Conservation (phyloP, 2,329 filamentous ascomycete species). For the Metarhizium brunneum region DNA sequence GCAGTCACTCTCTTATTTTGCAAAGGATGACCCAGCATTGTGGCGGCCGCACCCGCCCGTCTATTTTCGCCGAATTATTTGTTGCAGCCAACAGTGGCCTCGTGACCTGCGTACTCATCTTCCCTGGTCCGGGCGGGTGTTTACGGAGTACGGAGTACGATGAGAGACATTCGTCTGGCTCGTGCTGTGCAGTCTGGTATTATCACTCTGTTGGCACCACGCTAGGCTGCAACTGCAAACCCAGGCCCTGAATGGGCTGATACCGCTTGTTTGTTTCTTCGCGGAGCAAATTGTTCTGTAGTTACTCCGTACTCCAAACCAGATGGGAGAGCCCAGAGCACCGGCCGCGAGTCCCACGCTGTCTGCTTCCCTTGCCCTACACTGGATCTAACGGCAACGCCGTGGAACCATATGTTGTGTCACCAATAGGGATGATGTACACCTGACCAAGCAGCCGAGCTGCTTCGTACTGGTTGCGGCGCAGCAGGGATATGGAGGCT, state of each 20-base stretch:
- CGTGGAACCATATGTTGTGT: neutral
- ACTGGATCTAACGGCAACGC: conserved; percentile 1
- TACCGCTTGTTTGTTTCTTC: too few species aligned
- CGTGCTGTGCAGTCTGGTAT: neutral
- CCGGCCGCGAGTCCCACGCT: neutral
- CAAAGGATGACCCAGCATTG: too few species aligned
- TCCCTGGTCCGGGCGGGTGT: neutral
- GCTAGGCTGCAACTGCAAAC: too few species aligned
- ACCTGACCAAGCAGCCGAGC: neutral
- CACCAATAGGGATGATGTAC: neutral
- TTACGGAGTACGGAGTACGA: neutral
- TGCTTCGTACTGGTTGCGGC: neutral
- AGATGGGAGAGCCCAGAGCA: too few species aligned
- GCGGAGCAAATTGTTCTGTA: neutral
- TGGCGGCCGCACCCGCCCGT: too few species aligned
- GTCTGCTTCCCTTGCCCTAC: neutral
- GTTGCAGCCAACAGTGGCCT: neutral
- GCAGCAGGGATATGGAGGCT: neutral
- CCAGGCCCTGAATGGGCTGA: too few species aligned
- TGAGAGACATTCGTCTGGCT: neutral
- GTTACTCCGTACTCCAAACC: neutral
- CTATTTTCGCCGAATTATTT: neutral
- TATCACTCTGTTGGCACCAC: too few species aligned
- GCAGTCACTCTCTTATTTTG: neutral
- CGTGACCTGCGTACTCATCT: neutral